phyloP scores from a whole-genome alignment of 768 basidiomycete species.

The Naganishia friedmannii region DNA sequence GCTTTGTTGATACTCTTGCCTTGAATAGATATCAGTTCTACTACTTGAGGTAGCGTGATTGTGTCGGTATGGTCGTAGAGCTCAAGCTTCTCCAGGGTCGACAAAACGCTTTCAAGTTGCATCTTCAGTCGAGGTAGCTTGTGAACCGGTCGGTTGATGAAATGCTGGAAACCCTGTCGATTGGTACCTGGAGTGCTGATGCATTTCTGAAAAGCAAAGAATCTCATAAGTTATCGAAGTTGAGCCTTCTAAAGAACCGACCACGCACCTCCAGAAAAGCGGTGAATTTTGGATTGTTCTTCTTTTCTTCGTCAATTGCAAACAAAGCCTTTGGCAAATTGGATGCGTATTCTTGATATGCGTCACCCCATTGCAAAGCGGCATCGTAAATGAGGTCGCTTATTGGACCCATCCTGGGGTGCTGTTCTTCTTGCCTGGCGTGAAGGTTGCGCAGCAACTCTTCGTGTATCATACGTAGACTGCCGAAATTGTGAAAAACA shows the following conservation, averaged over 20 bases:
- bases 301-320: conserved; percentile 49
- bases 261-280: conserved; percentile 44
- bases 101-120: conserved; percentile 73
- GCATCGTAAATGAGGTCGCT: conserved; percentile 52
- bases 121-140: conserved; percentile 84
- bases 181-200: conserved; percentile 62
- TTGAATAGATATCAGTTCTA: conserved; percentile 79
- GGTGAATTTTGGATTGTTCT: conserved; percentile 42
- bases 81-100: conserved; percentile 61
- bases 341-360: conserved; percentile 51
- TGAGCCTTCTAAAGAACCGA: not conserved
- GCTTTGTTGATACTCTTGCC: conserved; percentile 86
- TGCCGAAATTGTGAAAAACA: conserved; percentile 82
- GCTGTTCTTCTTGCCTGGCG: conserved; percentile 51
- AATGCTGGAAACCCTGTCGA: conserved; percentile 84
- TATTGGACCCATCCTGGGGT: conserved; percentile 49
- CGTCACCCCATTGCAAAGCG: conserved; percentile 51
- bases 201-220: conserved; percentile 58
- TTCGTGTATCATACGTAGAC: conserved; percentile 54
- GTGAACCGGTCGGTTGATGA: conserved; percentile 87
- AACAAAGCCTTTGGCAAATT: conserved; percentile 53
- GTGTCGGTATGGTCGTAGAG: conserved; percentile 68
- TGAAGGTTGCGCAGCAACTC: conserved; percentile 46
- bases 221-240: not conserved
- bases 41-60: conserved; percentile 74